Evolutionary conservation across 192 early-diverging fungal genomes (phyloP).

Genomic region (Coemansia sp.): DNA sequence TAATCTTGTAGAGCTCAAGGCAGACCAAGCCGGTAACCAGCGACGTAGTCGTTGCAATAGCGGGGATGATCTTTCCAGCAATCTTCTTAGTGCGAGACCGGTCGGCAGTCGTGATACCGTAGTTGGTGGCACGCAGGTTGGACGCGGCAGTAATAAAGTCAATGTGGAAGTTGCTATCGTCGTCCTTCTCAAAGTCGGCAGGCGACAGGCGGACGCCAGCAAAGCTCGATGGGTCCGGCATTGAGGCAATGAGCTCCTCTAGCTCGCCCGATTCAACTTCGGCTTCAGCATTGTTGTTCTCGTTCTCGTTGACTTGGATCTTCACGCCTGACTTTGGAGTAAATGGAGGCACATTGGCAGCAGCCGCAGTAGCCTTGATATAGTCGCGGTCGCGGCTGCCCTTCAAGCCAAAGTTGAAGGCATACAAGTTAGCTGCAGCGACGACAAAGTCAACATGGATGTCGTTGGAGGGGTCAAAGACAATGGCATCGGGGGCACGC

Average conservation of each 20-base stretch:
- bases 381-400: slow-evolving; percentile 72
- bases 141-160: slow-evolving; percentile 98
- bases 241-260: slow-evolving; percentile 60
- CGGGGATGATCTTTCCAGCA: slow-evolving; percentile 88
- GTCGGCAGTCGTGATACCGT: slow-evolving; percentile 70
- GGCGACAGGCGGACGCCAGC: slow-evolving; percentile 84
- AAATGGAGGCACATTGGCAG: slow-evolving; percentile 77
- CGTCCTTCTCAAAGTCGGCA: slow-evolving; percentile 99
- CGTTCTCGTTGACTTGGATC: slow-evolving; percentile 91
- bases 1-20: slow-evolving; percentile 95
- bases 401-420: slow-evolving; percentile 94
- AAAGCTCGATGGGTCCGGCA: slow-evolving; percentile 78
- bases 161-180: slow-evolving; percentile 99
- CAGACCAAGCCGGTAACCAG: slow-evolving; percentile 96
- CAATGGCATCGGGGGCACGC: slow-evolving; percentile 80
- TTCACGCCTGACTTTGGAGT: slow-evolving; percentile 87
- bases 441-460: slow-evolving; percentile 89
- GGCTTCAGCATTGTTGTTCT: slow-evolving; percentile 44
- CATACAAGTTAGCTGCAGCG: slow-evolving; percentile 88
- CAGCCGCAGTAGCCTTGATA: slow-evolving; percentile 61
- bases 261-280: slow-evolving; percentile 49
- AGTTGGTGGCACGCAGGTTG: slow-evolving; percentile 87
- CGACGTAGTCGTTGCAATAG: slow-evolving; percentile 93
- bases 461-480: slow-evolving; percentile 67
- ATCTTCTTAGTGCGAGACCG: slow-evolving; percentile 85